phyloP scores from a whole-genome alignment of 2,329 filamentous ascomycete genomes.

The Trichoderma harzianum region DNA sequence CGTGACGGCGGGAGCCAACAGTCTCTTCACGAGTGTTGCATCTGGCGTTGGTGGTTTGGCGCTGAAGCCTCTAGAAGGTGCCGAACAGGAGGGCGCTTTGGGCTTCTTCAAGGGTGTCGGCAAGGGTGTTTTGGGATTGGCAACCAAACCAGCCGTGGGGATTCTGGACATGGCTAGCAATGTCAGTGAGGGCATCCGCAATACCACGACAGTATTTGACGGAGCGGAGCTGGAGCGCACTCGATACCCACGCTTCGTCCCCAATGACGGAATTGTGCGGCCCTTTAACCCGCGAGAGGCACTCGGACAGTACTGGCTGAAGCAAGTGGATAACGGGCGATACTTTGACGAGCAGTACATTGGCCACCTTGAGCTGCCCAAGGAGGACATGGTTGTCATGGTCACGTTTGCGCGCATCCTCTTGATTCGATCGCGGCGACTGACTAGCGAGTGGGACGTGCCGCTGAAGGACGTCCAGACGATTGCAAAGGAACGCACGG shows the following conservation, averaged over 20 bases:
- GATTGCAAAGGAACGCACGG: constrained; percentile 93
- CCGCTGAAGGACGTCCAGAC: constrained; percentile 94
- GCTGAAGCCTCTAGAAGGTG: constrained; percentile 89
- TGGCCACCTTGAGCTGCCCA: constrained; percentile 86
- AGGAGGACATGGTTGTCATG: constrained; percentile 85
- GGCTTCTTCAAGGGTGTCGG: constrained; percentile 98
- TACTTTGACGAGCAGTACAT: constrained; percentile 99
- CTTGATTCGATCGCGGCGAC: constrained; percentile 79
- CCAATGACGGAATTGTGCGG: constrained; percentile 86
- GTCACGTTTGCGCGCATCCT: constrained; percentile 85
- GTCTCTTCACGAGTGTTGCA: constrained; percentile 86
- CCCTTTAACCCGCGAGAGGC: constrained; percentile 94
- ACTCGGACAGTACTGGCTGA: constrained; percentile 96
- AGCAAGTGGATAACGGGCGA: constrained; percentile 94
- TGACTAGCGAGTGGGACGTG: constrained; percentile 93
- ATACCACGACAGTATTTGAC: constrained; percentile 98
- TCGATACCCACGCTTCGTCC: constrained; percentile 88
- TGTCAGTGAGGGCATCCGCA: constrained; percentile 94
- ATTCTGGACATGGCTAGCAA: constrained; percentile 97
- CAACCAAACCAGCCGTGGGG: constrained; percentile 94
- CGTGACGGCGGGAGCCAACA: constrained; percentile 92
- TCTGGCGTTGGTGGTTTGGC: constrained; percentile 92
- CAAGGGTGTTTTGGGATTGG: constrained; percentile 89
- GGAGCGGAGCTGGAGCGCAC: constrained; percentile 91
- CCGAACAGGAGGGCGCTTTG: constrained; percentile 88